Evolutionary conservation across 2,329 filamentous ascomycete genomes (phyloP), one percentile per base, ranked within the genome.

Genomic region (Penicillium sp.): DNA sequence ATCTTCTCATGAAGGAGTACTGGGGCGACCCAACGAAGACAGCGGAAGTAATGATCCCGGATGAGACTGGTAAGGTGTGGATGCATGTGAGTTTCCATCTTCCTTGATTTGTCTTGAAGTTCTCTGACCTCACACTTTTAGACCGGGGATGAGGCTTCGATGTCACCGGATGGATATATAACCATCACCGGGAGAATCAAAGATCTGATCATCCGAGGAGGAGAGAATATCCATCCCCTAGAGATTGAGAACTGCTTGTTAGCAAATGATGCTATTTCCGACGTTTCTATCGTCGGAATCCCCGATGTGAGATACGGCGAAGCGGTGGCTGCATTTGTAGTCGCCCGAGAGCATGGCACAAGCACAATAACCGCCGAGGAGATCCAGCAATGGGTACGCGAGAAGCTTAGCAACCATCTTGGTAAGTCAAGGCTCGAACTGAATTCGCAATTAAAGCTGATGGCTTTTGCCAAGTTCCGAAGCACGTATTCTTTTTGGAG

Each of bases 211-310:
- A 97, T 97, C 69, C 85, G 91, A 24, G 93, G 90, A 27, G 94
- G 94, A 22, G 94, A 97, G 72, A 99, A 99, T 71, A 96, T 97
- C 52, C 91, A 96, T 71, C 94, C 94, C 0, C 80, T 96, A 5
- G 94, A 97, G 72, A 82, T 97, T 3, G 94, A 99, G 72, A 92
- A 95, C 69, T 93, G 86, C 62, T 81, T 97, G 5, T 86, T 96
- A 57, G 83, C 84, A 39, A 87, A 93, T 68, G 81, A 84, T 2
- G 79, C 80, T 3, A 80, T 97, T 0, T 79, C 81, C 13, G 91
- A 97, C 60, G 91, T 86, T 3, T 90, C 87, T 60, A 90, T 96
- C 1, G 90, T 95, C 0, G 94, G 92, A 0, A 77, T 97, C 1
- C 87, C 89, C 0, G 91, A 97, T 71, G 84, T 88, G 62, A 83